Percentiles rank a stretch among this genome's conserved stretches.
Evolutionary conservation across 2,329 filamentous ascomycete genomes (phyloP).

Genomic region (Trichoderma sp.): DNA sequence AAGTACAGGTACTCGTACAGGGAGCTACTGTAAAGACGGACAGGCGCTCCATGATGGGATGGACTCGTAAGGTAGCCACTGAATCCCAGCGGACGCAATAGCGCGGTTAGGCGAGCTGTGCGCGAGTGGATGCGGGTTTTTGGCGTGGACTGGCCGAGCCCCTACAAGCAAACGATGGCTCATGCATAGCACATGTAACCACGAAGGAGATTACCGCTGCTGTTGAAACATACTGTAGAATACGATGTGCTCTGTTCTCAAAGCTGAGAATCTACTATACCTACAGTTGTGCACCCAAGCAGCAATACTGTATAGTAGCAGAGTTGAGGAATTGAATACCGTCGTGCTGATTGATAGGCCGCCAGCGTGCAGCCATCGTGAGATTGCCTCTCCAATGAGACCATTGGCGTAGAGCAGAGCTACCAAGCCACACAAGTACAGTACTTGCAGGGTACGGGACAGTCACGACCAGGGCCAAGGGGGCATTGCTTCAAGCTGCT

Average conservation of each 20-base stretch:
- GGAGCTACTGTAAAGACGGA: too few species aligned
- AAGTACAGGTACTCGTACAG: neutral
- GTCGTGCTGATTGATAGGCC: neutral
- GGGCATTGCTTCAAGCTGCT: neutral
- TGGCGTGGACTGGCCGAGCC: conserved; percentile 8
- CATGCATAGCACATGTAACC: neutral
- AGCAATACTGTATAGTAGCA: neutral
- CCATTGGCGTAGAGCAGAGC: neutral
- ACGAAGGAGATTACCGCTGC: neutral
- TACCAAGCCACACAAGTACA: neutral
- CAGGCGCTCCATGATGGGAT: neutral
- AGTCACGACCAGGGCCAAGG: neutral
- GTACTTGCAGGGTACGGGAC: neutral
- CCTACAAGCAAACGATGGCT: neutral
- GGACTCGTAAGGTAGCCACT: neutral
- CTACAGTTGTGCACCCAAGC: neutral
- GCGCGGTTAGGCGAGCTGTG: conserved; percentile 8
- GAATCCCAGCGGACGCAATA: neutral
- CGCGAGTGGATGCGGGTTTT: neutral
- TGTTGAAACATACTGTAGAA: neutral
- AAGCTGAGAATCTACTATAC: neutral
- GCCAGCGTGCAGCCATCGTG: conserved; percentile 1
- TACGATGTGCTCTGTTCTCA: neutral
- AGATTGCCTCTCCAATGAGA: neutral
- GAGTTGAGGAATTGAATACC: neutral